These are phyloP conservation scores for Cryoendolithus antarcticus DNA, from an alignment of 2,329 filamentous ascomycete species.

Conservation along the genomic window DNA sequence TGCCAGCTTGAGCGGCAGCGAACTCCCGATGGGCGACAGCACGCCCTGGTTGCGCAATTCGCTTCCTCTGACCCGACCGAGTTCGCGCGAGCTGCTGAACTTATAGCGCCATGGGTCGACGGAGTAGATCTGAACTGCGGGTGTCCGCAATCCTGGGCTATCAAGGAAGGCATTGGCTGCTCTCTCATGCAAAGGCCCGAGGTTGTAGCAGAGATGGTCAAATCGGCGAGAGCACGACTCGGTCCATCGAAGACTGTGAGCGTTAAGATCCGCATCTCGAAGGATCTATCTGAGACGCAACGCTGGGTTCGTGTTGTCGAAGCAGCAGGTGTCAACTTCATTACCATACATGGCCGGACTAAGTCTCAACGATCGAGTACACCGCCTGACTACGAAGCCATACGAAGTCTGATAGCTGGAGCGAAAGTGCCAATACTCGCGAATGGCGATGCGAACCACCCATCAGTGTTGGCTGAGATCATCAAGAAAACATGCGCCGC, in stretches of 20 bases:
- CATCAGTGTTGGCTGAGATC: constrained; percentile 27
- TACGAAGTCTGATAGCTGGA: constrained; percentile 42
- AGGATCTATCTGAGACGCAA: constrained; percentile 43
- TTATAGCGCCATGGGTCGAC: constrained; percentile 49
- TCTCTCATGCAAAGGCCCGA: constrained; percentile 55
- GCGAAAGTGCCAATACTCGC: constrained; percentile 49
- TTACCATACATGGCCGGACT: constrained; percentile 59
- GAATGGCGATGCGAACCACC: constrained; percentile 57
- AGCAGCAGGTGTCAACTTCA: constrained; percentile 50
- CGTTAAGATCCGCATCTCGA: constrained; percentile 58
- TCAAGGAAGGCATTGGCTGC: constrained; percentile 54
- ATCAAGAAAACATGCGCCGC: constrained; percentile 22
- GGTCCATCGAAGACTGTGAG: constrained; percentile 44
- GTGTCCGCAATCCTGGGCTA: constrained; percentile 62
- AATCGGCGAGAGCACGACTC: constrained; percentile 43
- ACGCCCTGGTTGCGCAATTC: constrained; percentile 53
- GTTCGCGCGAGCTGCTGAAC: constrained; percentile 48
- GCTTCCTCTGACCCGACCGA: constrained; percentile 51
- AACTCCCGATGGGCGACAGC: constrained; percentile 7
- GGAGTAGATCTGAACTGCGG: constrained; percentile 63
- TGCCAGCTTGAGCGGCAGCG: constrained; percentile 34
- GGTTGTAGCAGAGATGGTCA: constrained; percentile 54
- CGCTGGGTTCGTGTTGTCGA: constrained; percentile 53
- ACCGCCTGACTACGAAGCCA: constrained; percentile 50
- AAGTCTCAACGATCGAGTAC: constrained; percentile 47